Base-by-base conservation (phyloP, 1,139 yeast genomes). In the Yamadazyma oceani region DNA sequence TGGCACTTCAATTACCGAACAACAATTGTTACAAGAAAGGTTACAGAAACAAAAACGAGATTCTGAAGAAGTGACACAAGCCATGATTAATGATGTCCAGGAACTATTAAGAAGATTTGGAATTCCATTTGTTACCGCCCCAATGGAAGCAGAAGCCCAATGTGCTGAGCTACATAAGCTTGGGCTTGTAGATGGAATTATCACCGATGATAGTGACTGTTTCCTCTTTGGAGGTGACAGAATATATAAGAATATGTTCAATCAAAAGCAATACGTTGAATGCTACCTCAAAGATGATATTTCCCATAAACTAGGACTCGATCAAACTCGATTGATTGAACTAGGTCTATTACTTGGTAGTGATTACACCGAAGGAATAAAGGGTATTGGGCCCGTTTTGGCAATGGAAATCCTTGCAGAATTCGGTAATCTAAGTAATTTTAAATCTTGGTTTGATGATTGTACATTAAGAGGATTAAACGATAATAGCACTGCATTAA, bases 101-200 rank as follows among this genome's bases (percentile, higher is more conserved):
- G 96, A 88, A 44, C 66, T 94, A 28, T 66, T 94, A 5, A 76
- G 83, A 25, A 60, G 94, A 39, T 94, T 94, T 66, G 98, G 98
- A 1, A 85, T 92, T 9, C 98, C 98, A 0, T 92, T 79, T 50
- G 76, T 92, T 6, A 87, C 96, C 0, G 97, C 97, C 0, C 97
- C 97, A 0, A 88, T 87, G 88, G 98, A 92, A 61, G 98, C 98
- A 1, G 98, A 92, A 64, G 97, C 97, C 0, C 98, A 92, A 54
- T 92, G 98, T 62, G 97, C 96, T 0, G 87, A 82, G 48, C 63
- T 92, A 9, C 61, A 78, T 35, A 60, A 62, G 17, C 58, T 88
- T 13, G 78, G 77, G 0, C 68, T 92, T 17, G 97, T 92, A 2
- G 98, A 94, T 59, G 99, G 98, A 0, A 85, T 92, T 15, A 83